Conservation (phyloP, 805 yeast species). For the Jamesozyma jinghongensis region DNA sequence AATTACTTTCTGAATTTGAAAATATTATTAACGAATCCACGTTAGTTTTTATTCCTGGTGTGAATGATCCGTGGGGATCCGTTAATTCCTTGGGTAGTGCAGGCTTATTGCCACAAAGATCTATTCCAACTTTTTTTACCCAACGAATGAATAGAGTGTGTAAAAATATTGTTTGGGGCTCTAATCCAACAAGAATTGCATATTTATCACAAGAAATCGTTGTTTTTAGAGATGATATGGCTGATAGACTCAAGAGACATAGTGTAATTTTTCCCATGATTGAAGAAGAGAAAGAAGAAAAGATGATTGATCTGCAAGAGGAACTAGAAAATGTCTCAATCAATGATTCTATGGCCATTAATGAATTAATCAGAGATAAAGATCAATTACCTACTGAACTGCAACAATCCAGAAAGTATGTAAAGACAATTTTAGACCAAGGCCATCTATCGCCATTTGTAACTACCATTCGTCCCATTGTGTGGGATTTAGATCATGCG, state of each 20-base stretch:
- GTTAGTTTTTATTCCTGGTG: conserved; percentile 75
- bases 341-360: conserved; percentile 10
- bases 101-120: conserved; percentile 60
- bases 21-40: conserved; percentile 34
- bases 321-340: conserved; percentile 14
- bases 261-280: conserved; percentile 45
- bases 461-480: conserved; percentile 47
- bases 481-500: conserved; percentile 61
- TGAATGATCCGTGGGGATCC: conserved; percentile 89
- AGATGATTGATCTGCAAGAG: conserved; percentile 10
- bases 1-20: conserved; percentile 45
- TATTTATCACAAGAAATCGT: conserved; percentile 81
- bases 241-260: conserved; percentile 61
- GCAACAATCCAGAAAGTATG: conserved; percentile 57
- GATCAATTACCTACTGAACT: conserved; percentile 38
- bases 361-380: conserved; percentile 25
- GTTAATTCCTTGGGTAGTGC: conserved; percentile 53
- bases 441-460: conserved; percentile 80
- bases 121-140: conserved; percentile 65
- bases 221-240: conserved; percentile 62
- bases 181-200: conserved; percentile 72
- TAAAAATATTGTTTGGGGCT: conserved; percentile 46
- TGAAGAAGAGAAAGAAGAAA: conserved; percentile 20
- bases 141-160: conserved; percentile 53
- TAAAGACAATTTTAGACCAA: conserved; percentile 78